phyloP scores from a whole-genome alignment of 352 stramenopile species.

The Phytophthora vignae region DNA sequence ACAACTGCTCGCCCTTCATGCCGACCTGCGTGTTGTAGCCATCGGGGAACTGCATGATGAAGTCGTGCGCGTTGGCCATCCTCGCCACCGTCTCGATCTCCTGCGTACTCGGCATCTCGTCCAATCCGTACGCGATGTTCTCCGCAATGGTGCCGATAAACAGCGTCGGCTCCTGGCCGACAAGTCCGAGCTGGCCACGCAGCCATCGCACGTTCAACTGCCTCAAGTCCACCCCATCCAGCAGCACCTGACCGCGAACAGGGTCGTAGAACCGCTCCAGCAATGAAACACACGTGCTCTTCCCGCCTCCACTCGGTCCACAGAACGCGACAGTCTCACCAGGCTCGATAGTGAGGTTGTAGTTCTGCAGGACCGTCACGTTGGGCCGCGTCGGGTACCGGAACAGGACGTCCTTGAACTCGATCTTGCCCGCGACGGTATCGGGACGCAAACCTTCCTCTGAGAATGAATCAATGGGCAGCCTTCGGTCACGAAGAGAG shows the following conservation, averaged over 20 bases:
- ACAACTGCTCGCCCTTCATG: conserved; percentile 23
- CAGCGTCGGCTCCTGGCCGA: conserved; percentile 1
- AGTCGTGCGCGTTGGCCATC: conserved; percentile 51
- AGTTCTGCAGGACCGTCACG: conserved; percentile 34
- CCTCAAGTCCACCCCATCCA: conserved; percentile 48
- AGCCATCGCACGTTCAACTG: conserved; percentile 49
- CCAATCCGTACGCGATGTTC: conserved; percentile 54
- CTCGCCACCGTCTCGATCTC: conserved; percentile 70
- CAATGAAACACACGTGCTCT: background rate
- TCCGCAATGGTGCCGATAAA: conserved; percentile 1
- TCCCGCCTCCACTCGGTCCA: background rate
- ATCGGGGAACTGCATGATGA: conserved; percentile 48
- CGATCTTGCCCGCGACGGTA: conserved; percentile 33
- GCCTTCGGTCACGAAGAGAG: conserved; percentile 16
- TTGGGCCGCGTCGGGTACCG: conserved; percentile 47
- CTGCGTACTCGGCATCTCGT: conserved; percentile 53
- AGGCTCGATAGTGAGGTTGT: background rate
- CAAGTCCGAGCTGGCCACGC: conserved; percentile 39
- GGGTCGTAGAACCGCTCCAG: conserved; percentile 48
- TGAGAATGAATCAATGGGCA: conserved; percentile 40
- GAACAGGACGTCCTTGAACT: conserved; percentile 49
- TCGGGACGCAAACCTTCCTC: conserved; percentile 24
- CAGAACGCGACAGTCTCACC: background rate
- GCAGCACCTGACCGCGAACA: conserved; percentile 31
- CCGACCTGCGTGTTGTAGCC: conserved; percentile 51